Conservation (phyloP, 106 monocot species). For the Triglochin maritima region DNA sequence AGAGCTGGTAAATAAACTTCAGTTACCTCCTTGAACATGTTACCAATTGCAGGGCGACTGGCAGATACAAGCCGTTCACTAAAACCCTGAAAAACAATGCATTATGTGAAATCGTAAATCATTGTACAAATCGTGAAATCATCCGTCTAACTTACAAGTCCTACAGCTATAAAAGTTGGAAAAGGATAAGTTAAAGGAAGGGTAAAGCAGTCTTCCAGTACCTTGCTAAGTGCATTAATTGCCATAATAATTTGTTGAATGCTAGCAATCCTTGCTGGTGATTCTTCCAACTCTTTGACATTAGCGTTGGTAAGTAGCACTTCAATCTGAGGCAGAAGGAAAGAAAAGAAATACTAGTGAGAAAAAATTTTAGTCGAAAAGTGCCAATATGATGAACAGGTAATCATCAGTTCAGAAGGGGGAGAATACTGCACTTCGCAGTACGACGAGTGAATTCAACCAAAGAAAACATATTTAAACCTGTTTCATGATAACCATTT, state of each 20-base stretch:
- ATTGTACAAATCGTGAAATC: neutral
- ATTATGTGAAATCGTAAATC: neutral
- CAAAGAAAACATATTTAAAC: too few relatives aligned
- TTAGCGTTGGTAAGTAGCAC: conserved; percentile 45
- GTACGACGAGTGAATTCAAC: too few relatives aligned
- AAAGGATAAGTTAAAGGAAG: neutral
- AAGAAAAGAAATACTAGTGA: neutral
- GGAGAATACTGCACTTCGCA: too few relatives aligned
- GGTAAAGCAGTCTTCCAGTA: conserved; percentile 1
- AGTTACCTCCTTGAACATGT: conserved; percentile 85
- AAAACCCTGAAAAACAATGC: conserved; percentile 47
- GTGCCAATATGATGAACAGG: too few relatives aligned
- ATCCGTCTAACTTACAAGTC: neutral
- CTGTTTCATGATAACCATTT: too few relatives aligned
- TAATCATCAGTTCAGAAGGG: too few relatives aligned
- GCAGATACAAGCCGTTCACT: conserved; percentile 59
- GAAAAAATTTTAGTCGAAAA: too few relatives aligned
- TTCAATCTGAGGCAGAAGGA: conserved; percentile 36
- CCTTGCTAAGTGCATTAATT: conserved; percentile 95
- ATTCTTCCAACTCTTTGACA: conserved; percentile 48
- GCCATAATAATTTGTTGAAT: conserved; percentile 77
- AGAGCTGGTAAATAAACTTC: neutral
- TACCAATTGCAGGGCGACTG: conserved; percentile 69
- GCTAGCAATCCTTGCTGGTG: conserved; percentile 42
- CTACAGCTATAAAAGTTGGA: neutral